Base-by-base conservation (phyloP, 768 basidiomycete genomes). In the Boletales sp. region DNA sequence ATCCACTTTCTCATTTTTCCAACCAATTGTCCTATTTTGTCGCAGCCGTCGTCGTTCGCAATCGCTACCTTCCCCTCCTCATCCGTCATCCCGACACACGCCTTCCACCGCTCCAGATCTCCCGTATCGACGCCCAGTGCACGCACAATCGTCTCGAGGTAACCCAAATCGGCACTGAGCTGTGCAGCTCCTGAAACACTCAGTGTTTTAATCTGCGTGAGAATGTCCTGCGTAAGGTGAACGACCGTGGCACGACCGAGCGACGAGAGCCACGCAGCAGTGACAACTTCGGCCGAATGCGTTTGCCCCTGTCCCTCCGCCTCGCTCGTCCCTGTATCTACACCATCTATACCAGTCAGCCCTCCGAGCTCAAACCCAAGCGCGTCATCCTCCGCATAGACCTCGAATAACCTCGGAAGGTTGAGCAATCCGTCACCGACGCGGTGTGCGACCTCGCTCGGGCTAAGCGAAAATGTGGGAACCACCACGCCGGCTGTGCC, bases 401-500 rank as follows among this genome's bases (percentile, higher is more conserved):
- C 87, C 67, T 98, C 94, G 62, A 98, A 96, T 14, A 98, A 72
- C 49, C 94, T 73, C 2, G 95, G 92, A 3, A 99, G 80, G 70
- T 95, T 96, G 31, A 97, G 75, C 32, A 99, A 71, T n/a, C 94
- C 93, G 62, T 98, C 96, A 3, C 90, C 89, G 31, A 97, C 85
- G 50, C 84, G 83, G 52, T 94, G 89, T 53, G 96, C 85, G 5
- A 80, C 83, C 47, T 92, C 90, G 48, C 86, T 95, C 1, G 94
- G 94, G 10, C 90, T 90, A 12, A 97, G 76, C 1, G 94, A 96
- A 72, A 99, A 99, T 7, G 82, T 90, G 2, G 96, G 96, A 7
- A 98, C 80, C 61, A 74, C 68, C 21, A 75, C 63, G 13, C 72
- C 75, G 18, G 74, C 72, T 18, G 74, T 68, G 8, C 68, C 71